phyloP scores from a whole-genome alignment of 1,139 yeast species.

The Taphrina wiesneri region DNA sequence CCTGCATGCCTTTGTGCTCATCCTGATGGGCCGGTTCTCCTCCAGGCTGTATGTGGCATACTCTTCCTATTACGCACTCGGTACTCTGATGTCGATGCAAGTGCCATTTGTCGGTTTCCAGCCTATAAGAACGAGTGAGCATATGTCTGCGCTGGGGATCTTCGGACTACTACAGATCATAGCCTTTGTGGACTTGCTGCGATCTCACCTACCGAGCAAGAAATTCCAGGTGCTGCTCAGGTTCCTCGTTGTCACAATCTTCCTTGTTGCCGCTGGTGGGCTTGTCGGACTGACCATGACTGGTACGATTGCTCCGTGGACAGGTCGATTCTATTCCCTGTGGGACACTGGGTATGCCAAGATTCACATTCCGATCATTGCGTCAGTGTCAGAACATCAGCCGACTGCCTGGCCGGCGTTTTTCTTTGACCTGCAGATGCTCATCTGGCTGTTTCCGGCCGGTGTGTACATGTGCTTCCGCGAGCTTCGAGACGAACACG shows the following conservation, averaged over 20 bases:
- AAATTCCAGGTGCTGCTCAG: constrained; percentile 74
- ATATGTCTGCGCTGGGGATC: constrained; percentile 97
- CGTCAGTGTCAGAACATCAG: constrained; percentile 98
- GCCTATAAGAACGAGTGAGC: constrained; percentile 96
- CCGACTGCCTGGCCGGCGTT: constrained; percentile 99
- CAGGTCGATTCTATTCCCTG: constrained; percentile 95
- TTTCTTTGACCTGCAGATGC: constrained; percentile 87
- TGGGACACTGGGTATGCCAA: constrained; percentile 99
- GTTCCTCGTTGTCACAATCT: constrained; percentile 56
- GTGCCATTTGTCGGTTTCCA: constrained; percentile 97
- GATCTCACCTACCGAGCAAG: constrained; percentile 67
- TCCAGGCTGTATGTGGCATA: constrained; percentile 84
- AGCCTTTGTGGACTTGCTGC: constrained; percentile 80
- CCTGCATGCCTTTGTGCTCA: constrained; percentile 83
- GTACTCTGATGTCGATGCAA: constrained; percentile 97
- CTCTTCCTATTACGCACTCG: constrained; percentile 94
- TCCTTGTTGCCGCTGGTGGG: constrained; percentile 65
- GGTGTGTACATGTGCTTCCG: constrained; percentile 90
- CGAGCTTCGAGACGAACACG: constrained; percentile 87
- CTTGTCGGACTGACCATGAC: constrained; percentile 78
- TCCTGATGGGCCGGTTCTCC: constrained; percentile 92
- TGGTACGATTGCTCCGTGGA: constrained; percentile 98
- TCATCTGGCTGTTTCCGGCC: constrained; percentile 98
- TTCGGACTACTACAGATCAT: constrained; percentile 92
- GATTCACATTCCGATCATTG: constrained; percentile 97